A percentile compares a stretch with the other conserved stretches of the same genome.
These are phyloP conservation scores for Gracilaria caudata DNA, from an alignment of 23 red algal species.

Conservation along the genomic window DNA sequence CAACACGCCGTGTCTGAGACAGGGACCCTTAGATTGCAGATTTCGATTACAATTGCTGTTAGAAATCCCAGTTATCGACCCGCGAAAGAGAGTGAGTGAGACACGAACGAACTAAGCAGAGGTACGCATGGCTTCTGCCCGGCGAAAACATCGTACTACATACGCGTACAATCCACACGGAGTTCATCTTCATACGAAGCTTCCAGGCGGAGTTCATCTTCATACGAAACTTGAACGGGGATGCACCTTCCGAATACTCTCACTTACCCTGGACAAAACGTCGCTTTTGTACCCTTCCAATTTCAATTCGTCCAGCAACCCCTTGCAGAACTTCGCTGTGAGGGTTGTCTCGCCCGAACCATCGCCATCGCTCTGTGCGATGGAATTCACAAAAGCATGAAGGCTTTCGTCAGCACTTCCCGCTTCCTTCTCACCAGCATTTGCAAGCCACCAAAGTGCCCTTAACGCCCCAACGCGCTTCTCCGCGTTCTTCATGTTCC, in stretches of 20 bases:
- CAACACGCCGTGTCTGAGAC: neutral
- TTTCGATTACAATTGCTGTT: neutral
- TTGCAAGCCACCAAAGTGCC: conserved; percentile 44
- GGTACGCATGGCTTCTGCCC: neutral
- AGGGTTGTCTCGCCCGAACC: conserved; percentile 1
- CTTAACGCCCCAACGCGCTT: conserved; percentile 32
- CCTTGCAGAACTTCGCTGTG: neutral
- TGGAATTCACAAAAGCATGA: conserved; percentile 14
- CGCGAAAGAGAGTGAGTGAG: neutral
- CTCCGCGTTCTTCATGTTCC: conserved; percentile 36
- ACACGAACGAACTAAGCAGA: neutral
- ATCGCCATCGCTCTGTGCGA: conserved; percentile 39
- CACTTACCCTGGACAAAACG: conserved; percentile 18
- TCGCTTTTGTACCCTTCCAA: conserved; percentile 19
- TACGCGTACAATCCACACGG: neutral
- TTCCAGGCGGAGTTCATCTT: neutral
- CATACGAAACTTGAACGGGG: conserved; percentile 29
- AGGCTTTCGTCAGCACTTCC: conserved; percentile 29
- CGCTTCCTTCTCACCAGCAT: conserved; percentile 1
- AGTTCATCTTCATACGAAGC: neutral
- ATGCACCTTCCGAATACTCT: conserved; percentile 45
- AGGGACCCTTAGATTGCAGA: neutral
- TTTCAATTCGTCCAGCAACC: conserved; percentile 38
- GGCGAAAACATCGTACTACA: neutral
- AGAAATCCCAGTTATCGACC: conserved; percentile 11